Percentiles rank a stretch among this genome's conserved stretches.
Evolutionary conservation across 352 stramenopile species (phyloP).

Genomic region (Pythium guiyangense): DNA sequence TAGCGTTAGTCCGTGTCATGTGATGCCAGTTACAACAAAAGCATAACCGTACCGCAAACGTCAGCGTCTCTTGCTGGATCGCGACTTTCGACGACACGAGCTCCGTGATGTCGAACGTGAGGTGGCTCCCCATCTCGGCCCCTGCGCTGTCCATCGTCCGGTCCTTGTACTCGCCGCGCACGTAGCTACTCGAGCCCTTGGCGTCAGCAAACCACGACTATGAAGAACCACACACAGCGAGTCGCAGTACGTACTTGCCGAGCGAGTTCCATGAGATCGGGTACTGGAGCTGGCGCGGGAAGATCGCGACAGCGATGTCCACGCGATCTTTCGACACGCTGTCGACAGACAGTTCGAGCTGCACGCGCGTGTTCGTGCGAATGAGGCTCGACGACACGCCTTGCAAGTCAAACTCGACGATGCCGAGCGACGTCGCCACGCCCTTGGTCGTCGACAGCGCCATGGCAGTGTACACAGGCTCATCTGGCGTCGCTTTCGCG

Average conservation of each 20-base stretch:
- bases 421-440: conserved; percentile 43
- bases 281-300: conserved; percentile 42
- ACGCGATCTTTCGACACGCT: conserved; percentile 37
- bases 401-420: conserved; percentile 67
- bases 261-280: conserved; percentile 65
- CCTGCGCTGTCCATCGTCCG: conserved; percentile 49
- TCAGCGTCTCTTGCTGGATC: conserved; percentile 34
- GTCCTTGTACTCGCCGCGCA: conserved; percentile 30
- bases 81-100: conserved; percentile 51
- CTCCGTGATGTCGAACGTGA: conserved; percentile 82
- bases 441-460: conserved; percentile 37
- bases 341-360: conserved; percentile 69
- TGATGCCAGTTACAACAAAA: background rate
- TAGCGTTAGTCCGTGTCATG: background rate
- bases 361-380: conserved; percentile 56
- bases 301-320: conserved; percentile 42
- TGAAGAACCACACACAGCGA: background rate
- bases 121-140: conserved; percentile 51
- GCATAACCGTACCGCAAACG: conserved; percentile 39
- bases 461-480: conserved; percentile 57
- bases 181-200: conserved; percentile 22
- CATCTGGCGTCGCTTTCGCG: conserved; percentile 32
- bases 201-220: too few relatives aligned
- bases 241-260: conserved; percentile 19
- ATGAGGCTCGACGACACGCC: conserved; percentile 64